Base-by-base conservation (phyloP, 768 basidiomycete species). In the Bullera alba region DNA sequence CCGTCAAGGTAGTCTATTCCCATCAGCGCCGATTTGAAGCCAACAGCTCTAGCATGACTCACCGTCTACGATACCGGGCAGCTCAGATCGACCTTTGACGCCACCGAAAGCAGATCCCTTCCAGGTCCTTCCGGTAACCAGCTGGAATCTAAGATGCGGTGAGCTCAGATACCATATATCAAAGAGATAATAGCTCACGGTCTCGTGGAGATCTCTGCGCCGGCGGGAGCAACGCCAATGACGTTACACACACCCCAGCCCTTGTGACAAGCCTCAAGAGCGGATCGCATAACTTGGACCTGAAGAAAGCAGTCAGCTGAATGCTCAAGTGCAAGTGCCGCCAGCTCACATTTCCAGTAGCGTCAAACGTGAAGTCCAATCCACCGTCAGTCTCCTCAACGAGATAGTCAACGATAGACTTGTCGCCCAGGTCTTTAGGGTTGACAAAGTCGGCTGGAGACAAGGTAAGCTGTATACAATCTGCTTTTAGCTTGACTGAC, bases 241-340 rank as follows among this genome's bases (percentile, higher is more conserved):
- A 99, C 71, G 49, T 88, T 96, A 50, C 84, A 88, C 36, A 96
- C 84, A 61, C 95, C 95, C 95, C 95, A 99, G 14, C 95, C 95
- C 71, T 97, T 97, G 75, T 99, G 95, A 73, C 91, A 96, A n/a
- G 91, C 87, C 75, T 99, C 95, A 41, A 99, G 81, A 22, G 95
- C 95, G 42, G 84, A 77, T 54, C 92, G 82, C 92, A 95, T 96
- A 56, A 93, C 90, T 25, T 89, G 76, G 8, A 90, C 86, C 85
- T 86, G 49, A 17, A 2, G 1, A n/a, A n/a, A n/a, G n/a, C n/a
- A n/a, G 41, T 42, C n/a, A 46, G 41, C 21, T 27, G 19, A 22
- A 16, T n/a, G 23, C 21, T 3, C 21, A 32, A n/a, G 50, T 26
- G 54, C 54, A 49, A 55, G 69, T n/a, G n/a, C n/a, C n/a, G n/a